Evolutionary conservation across 2,329 filamentous ascomycete genomes (phyloP), one percentile per base, ranked within the genome.

Genomic region (Microsporum ferrugineum): DNA sequence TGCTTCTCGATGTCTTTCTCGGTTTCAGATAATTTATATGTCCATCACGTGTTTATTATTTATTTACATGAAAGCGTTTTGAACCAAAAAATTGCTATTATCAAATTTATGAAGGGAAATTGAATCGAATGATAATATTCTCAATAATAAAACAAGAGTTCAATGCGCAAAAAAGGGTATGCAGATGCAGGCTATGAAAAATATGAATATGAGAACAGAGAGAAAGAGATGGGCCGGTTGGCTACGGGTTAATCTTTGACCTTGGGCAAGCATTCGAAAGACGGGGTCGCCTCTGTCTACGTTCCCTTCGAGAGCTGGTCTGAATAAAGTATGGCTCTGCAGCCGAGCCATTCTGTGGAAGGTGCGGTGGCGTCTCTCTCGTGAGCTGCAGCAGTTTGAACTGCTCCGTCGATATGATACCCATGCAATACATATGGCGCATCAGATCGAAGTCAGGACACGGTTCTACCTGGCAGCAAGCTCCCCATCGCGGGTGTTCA

Each of bases 401-500:
- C 62, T 78, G 73, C 12, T 73, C 72, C 17, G 73, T 72, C 10
- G 70, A 73, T 62, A 78, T 77, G 59, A 78, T 69, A 34, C 73
- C 70, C 59, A 70, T 64, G 17, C 70, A 70, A 63, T 75, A 78
- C 60, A 78, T 71, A 66, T 77, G 77, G 58, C 72, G 73, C 75
- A 78, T 77, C 12, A 78, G 67, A 62, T 74, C 72, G 56, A 78
- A 76, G 63, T 76, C 75, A 5, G 75, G 71, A 51, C 72, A 69
- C 56, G 72, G 73, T 4, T 71, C 71, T 1, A 73, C 72, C 6
- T 77, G 69, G 23, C 72, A 71, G 43, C 77, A 71, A 14, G 76
- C 76, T 7, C 68, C 66, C 39, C 43, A 49, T 41, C 72, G 71
- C 59, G 75, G 77, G 65, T 78, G 76, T 14, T 68, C 68, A 58